Evolutionary conservation across 2,329 filamentous ascomycete species (phyloP), one percentile per base, ranked within the genome.

Genomic region (Xylariaceae sp.): DNA sequence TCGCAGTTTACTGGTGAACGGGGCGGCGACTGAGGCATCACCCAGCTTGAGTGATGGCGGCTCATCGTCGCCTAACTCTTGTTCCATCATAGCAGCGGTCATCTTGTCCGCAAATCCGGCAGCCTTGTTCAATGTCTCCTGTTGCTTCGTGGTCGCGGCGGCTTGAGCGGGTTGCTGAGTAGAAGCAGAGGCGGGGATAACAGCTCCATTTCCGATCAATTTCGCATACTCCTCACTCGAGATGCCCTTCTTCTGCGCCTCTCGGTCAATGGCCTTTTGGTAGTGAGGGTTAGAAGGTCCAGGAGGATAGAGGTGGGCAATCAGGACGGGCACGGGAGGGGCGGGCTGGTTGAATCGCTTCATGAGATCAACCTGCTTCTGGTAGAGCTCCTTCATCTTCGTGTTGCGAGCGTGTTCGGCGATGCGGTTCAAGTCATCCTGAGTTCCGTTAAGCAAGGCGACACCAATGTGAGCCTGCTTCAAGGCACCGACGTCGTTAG

Each of bases 391-490:
- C 82, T 97, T 97, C 90, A 99, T 95, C 81, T 92, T 96, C 47
- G 88, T 96, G 74, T 92, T 96, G 67, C 94, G 88, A 70, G 89
- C 88, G 75, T 99, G 92, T 71, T 97, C 94, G 30, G 89, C 88
- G 68, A 99, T 99, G 73, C 88, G 92, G 58, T 87, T 88, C 56
- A 99, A 82, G 72, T 97, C 94, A 18, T 97, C 90, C 66, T 87
- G 88, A 1, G 92, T 95, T 64, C 94, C 94, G 75, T 99, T 99
- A 67, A 99, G 85, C 53, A 99, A 85, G 18, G 94, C 94, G 64
- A 99, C 90, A 75, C 94, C 94, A 64, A 99, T 92, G 72, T 99
- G 94, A 47, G 94, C 94, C 77, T 99, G 94, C 80, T 99, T 99
- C 71, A 99, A 80, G 50, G 94, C 94, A 65, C 94, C 94, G 57